These are phyloP conservation scores for Cyberlindnera saturnus DNA, from an alignment of 805 yeast species.

Conservation along the genomic window DNA sequence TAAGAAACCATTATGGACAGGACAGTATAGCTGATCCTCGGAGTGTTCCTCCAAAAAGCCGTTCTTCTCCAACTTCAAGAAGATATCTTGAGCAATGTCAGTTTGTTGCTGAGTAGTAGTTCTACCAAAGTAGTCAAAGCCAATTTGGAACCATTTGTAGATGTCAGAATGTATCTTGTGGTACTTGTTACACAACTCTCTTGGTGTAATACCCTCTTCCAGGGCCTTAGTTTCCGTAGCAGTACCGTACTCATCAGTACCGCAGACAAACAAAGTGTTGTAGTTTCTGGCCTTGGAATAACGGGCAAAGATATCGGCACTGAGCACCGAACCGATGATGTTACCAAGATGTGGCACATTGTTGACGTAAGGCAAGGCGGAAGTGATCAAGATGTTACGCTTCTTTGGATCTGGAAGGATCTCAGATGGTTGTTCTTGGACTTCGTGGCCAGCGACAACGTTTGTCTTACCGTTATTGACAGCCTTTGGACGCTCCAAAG, in stretches of 20 bases:
- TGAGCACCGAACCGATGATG: conserved; percentile 88
- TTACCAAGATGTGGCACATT: conserved; percentile 98
- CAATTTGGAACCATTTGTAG: conserved; percentile 95
- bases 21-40: conserved; percentile 88
- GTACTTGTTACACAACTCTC: conserved; percentile 86
- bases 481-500: conserved; percentile 34
- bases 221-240: conserved; percentile 98
- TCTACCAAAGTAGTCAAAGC: conserved; percentile 92
- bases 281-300: conserved; percentile 84
- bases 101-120: conserved; percentile 92
- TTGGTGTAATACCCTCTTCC: conserved; percentile 87
- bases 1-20: conserved; percentile 79
- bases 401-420: conserved; percentile 53
- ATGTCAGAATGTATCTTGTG: conserved; percentile 81
- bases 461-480: conserved; percentile 36
- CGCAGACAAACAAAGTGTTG: conserved; percentile 84
- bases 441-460: conserved; percentile 21
- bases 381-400: conserved; percentile 83
- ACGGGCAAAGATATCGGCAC: conserved; percentile 91
- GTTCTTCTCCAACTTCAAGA: conserved; percentile 67
- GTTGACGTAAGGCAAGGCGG: conserved; percentile 96
- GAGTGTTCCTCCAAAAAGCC: conserved; percentile 80
- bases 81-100: conserved; percentile 91
- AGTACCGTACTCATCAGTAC: conserved; percentile 99
- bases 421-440: conserved; percentile 26